phyloP scores from a whole-genome alignment of 495 filamentous ascomycete species.

The Thermochaetoides thermophila region DNA sequence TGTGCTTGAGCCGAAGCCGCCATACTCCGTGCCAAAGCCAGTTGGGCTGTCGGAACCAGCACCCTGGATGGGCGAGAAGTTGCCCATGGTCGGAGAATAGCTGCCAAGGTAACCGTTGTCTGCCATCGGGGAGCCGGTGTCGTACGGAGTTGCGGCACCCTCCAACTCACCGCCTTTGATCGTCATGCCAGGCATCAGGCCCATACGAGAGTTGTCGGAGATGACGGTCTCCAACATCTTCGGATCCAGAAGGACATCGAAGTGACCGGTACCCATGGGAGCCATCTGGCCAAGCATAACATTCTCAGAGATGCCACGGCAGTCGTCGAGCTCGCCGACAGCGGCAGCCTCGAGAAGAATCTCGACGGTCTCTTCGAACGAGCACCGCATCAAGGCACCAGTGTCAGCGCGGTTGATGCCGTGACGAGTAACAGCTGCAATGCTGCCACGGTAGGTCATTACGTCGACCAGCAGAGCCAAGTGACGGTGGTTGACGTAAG shows the following conservation, averaged over 20 bases:
- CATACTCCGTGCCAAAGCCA: constrained; percentile 50
- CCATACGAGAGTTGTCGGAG: constrained; percentile 71
- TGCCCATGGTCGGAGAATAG: constrained; percentile 58
- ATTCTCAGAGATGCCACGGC: constrained; percentile 95
- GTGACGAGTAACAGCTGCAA: constrained; percentile 93
- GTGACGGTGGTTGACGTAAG: constrained; percentile 98
- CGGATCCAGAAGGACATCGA: constrained; percentile 83
- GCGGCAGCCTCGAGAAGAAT: constrained; percentile 92
- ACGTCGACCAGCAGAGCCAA: constrained; percentile 92
- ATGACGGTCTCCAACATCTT: constrained; percentile 91
- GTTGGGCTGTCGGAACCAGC: constrained; percentile 58
- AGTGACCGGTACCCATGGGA: constrained; percentile 88
- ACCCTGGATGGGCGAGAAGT: constrained; percentile 85
- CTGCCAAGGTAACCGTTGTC: constrained; percentile 53
- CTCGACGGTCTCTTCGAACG: constrained; percentile 98
- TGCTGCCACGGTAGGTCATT: constrained; percentile 85
- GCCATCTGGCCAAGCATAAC: constrained; percentile 96
- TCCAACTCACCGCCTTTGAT: constrained; percentile 58
- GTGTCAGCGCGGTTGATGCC: constrained; percentile 98
- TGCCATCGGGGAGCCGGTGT: constrained; percentile 73
- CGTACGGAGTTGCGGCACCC: constrained; percentile 89
- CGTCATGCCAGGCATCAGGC: constrained; percentile 59
- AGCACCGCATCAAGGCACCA: constrained; percentile 96
- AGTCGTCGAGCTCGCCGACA: constrained; percentile 89
- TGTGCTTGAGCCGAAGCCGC: constrained; percentile 36